Conservation (phyloP, 345 rosid species). For the Noccaea caerulescens region DNA sequence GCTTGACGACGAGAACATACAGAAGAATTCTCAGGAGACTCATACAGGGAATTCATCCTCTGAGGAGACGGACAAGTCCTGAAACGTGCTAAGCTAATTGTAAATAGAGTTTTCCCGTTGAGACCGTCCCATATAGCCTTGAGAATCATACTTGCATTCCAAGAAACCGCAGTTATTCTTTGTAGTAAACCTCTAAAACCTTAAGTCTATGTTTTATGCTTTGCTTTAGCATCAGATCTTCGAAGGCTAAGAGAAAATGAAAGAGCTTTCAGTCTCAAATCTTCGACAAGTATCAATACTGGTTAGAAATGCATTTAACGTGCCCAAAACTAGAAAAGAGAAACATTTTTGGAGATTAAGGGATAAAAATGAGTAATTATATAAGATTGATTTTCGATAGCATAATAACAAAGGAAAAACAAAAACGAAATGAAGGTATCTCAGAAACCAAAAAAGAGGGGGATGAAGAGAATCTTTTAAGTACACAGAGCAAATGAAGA, state of each 20-base stretch:
- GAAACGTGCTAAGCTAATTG: slow-evolving; percentile 26
- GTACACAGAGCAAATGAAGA: slow-evolving; percentile 40
- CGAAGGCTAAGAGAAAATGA: neutral
- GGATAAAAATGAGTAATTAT: slow-evolving; percentile 29
- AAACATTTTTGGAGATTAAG: neutral
- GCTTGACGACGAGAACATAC: slow-evolving; percentile 42
- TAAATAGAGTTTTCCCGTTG: slow-evolving; percentile 26
- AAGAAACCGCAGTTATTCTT: slow-evolving; percentile 24
- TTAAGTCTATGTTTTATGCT: neutral
- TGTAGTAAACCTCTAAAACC: slow-evolving; percentile 21
- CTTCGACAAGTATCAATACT: neutral
- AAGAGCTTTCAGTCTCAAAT: neutral
- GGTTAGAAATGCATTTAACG: neutral
- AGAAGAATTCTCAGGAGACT: slow-evolving; percentile 49
- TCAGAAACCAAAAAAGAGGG: slow-evolving; percentile 20
- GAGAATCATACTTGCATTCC: slow-evolving; percentile 32
- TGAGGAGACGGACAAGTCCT: slow-evolving; percentile 60
- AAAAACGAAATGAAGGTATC: slow-evolving; percentile 26
- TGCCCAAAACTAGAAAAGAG: neutral
- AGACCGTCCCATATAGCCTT: slow-evolving; percentile 4
- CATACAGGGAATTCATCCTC: slow-evolving; percentile 50
- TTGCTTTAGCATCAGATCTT: slow-evolving; percentile 14
- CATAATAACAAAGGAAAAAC: neutral
- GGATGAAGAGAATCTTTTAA: slow-evolving; percentile 27
- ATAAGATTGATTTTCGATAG: slow-evolving; percentile 3